Base-by-base conservation (phyloP, 1,139 yeast species). In the Kodamaea derodonti region DNA sequence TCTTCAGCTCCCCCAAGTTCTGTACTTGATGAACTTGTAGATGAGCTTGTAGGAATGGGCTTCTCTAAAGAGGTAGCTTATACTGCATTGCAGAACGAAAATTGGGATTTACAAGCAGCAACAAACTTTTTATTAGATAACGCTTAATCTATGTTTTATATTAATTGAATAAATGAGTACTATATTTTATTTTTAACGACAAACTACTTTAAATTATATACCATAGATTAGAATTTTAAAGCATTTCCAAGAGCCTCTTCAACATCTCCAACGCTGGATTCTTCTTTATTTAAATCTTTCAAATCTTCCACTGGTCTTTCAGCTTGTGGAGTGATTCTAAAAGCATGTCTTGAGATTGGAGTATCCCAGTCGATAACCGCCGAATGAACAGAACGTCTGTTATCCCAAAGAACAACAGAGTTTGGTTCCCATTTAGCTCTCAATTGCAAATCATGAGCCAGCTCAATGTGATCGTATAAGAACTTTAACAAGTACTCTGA, bases 1-100 rank as follows among this genome's bases (percentile, higher is more conserved):
- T 29, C 32, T 10, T 13, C 29, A 4, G 37, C 33, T 27, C 46
- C 41, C 5, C 32, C 38, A 10, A 61, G 56, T 31, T 49, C 45
- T 7, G 28, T 18, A 13, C 31, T 42, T 22, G 42, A 39, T 3
- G 51, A 72, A 30, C 79, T 83, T 1, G 67, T 86, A 24, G 83
- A 80, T 44, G 95, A 87, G 55, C 67, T 90, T 44, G 77, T 79
- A 15, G 90, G 92, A 25, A 90, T 90, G 97, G 97, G 97, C 2
- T 90, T 90, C 55, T 75, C 78, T 24, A 71, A 73, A 40, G 64
- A 66, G 1, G 80, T 80, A 38, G 87, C 92, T 1, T 49, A 69
- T 9, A 72, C 68, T 8, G 97, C 97, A 2, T 69, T 90, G 41
- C 69, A 76, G 46, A 72, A 66, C 52, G 79, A 80, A 50, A 69